phyloP scores from a whole-genome alignment of 2,329 filamentous ascomycete species.

The Penicillium brevicompactum region DNA sequence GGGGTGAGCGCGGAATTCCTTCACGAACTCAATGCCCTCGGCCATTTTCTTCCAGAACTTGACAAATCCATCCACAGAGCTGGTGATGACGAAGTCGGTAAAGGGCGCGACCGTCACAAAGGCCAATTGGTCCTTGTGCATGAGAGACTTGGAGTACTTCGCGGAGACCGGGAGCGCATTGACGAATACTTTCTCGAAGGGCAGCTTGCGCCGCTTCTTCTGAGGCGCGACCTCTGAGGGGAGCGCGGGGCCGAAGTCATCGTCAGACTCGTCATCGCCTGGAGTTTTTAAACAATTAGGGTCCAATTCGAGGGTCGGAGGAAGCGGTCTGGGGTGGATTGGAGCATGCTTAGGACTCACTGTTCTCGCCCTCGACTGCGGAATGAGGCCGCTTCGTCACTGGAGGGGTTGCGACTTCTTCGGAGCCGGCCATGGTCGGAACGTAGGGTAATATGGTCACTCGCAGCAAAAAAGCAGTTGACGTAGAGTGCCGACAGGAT shows the following conservation, averaged over 20 bases:
- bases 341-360: slow-evolving; percentile 21
- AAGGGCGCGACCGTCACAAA: slow-evolving; percentile 86
- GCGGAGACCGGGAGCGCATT: slow-evolving; percentile 79
- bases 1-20: slow-evolving; percentile 90
- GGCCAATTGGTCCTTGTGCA: slow-evolving; percentile 94
- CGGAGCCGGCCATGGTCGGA: slow-evolving; percentile 32
- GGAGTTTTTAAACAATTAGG: slow-evolving; percentile 14
- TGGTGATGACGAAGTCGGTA: slow-evolving; percentile 94
- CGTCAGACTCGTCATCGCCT: slow-evolving; percentile 62
- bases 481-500: slow-evolving; percentile 2
- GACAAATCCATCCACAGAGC: slow-evolving; percentile 90
- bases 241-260: slow-evolving; percentile 91
- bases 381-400: slow-evolving; percentile 60
- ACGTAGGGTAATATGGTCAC: neutral
- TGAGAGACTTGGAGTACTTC: slow-evolving; percentile 92
- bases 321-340: slow-evolving; percentile 14
- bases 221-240: slow-evolving; percentile 77
- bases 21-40: slow-evolving; percentile 93
- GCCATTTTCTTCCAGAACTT: slow-evolving; percentile 99
- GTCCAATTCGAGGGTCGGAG: neutral
- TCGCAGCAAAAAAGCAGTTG: slow-evolving; percentile 4
- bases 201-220: slow-evolving; percentile 88
- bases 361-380: slow-evolving; percentile 53
- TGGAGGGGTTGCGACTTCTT: slow-evolving; percentile 22
- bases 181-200: slow-evolving; percentile 93